phyloP scores from a whole-genome alignment of 768 basidiomycete genomes.

The Leccinum ochraceum region DNA sequence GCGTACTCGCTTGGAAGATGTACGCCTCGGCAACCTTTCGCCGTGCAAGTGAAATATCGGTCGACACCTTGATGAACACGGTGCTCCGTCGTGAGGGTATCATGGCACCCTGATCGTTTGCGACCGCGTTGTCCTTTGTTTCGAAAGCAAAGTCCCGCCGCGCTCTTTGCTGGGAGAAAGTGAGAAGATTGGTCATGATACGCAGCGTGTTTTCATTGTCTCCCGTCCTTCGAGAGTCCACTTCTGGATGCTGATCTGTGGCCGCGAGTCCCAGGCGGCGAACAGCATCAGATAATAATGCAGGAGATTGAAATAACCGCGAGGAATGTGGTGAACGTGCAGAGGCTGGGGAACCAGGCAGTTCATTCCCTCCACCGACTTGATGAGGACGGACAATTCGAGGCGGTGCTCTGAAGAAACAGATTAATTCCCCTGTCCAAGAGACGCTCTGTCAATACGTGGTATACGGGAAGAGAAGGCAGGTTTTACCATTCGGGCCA shows the following conservation, averaged over 20 bases:
- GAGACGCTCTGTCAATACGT: slow-evolving; percentile 2
- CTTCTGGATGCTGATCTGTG: slow-evolving; percentile 48
- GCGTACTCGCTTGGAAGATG: slow-evolving; percentile 44
- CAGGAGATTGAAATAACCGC: slow-evolving; percentile 59
- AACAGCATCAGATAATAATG: slow-evolving; percentile 73
- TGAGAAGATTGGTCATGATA: slow-evolving; percentile 76
- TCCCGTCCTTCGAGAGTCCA: slow-evolving; percentile 45
- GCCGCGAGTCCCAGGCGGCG: slow-evolving; percentile 64
- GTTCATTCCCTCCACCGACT: slow-evolving; percentile 40
- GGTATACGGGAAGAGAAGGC: not conserved
- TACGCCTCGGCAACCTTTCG: slow-evolving; percentile 64
- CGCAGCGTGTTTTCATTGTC: slow-evolving; percentile 63
- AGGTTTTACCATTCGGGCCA: slow-evolving; percentile 74
- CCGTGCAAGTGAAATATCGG: slow-evolving; percentile 48
- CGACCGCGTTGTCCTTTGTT: slow-evolving; percentile 35
- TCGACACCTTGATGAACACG: slow-evolving; percentile 56
- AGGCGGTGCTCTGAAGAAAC: slow-evolving; percentile 80
- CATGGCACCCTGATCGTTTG: slow-evolving; percentile 21
- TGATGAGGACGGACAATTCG: slow-evolving; percentile 61
- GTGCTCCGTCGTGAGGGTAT: slow-evolving; percentile 52
- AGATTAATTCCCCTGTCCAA: slow-evolving; percentile 74
- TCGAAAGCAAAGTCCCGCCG: slow-evolving; percentile 43
- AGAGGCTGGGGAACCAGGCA: slow-evolving; percentile 46
- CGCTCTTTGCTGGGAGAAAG: slow-evolving; percentile 49
- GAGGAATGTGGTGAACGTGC: slow-evolving; percentile 26